phyloP scores from a whole-genome alignment of 2,329 filamentous ascomycete species.

The Hirsutella minnesotensis region DNA sequence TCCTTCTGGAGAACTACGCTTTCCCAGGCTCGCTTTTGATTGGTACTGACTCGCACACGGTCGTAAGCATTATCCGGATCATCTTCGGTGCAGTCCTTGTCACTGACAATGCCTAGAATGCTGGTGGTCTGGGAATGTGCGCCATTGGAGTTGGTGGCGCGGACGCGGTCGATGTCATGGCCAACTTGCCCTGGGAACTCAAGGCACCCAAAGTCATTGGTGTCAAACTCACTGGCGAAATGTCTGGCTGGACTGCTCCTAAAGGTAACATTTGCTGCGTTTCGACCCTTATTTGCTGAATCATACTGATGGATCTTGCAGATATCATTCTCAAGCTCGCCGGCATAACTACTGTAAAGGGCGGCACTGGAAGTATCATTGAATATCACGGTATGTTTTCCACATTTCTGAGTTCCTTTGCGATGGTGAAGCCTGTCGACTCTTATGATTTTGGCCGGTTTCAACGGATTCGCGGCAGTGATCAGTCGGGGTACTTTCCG shows the following conservation, averaged over 20 bases:
- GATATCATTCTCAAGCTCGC: constrained; percentile 88
- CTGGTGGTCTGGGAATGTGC: constrained; percentile 84
- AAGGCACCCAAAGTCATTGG: constrained; percentile 88
- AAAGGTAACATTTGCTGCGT: constrained; percentile 33
- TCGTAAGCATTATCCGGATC: constrained; percentile 92
- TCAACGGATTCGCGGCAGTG: too few species aligned
- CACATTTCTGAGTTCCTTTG: too few species aligned
- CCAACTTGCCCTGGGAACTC: constrained; percentile 93
- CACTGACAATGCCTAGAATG: constrained; percentile 39
- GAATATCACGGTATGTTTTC: constrained; percentile 50
- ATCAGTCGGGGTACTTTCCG: too few species aligned
- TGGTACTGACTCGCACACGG: constrained; percentile 93
- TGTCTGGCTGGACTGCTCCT: constrained; percentile 83
- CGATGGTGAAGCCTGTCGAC: too few species aligned
- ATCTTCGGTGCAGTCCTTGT: constrained; percentile 51
- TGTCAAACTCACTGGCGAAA: constrained; percentile 69
- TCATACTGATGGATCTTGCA: constrained; percentile 9
- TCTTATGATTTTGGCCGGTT: too few species aligned
- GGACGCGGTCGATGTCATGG: constrained; percentile 91
- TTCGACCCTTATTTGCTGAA: too few species aligned
- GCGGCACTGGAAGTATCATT: constrained; percentile 87
- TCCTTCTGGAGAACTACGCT: constrained; percentile 93
- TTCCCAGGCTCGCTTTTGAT: constrained; percentile 97
- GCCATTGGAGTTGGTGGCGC: constrained; percentile 96
- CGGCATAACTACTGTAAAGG: constrained; percentile 80